phyloP scores from a whole-genome alignment of 2,329 filamentous ascomycete species.

The Tolypocladium ophioglossoides region DNA sequence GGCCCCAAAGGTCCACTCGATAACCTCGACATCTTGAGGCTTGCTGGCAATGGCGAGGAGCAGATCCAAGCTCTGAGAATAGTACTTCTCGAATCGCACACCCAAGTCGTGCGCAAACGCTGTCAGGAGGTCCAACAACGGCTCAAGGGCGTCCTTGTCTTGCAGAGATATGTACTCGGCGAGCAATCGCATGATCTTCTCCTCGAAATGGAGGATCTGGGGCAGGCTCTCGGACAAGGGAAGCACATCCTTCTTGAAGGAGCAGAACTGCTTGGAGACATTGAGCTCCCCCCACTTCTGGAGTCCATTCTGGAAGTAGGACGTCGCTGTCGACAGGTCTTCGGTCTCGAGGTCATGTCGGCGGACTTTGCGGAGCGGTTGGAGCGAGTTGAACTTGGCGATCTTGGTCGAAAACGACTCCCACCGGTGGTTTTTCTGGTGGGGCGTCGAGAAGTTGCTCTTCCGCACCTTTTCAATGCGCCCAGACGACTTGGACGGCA shows the following conservation, averaged over 20 bases:
- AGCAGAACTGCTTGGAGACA: conserved; percentile 67
- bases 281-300: conserved; percentile 90
- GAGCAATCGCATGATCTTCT: conserved; percentile 70
- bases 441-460: conserved; percentile 58
- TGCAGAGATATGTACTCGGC: conserved; percentile 65
- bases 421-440: conserved; percentile 79
- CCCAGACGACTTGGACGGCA: conserved; percentile 53
- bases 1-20: conserved; percentile 94
- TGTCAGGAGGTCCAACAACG: conserved; percentile 76
- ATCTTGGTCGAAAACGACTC: conserved; percentile 87
- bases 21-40: conserved; percentile 72
- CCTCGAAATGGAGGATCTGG: conserved; percentile 84
- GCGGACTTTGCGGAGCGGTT: conserved; percentile 83
- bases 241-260: conserved; percentile 64
- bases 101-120: conserved; percentile 94
- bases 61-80: conserved; percentile 61
- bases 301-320: conserved; percentile 74
- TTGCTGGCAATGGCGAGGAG: conserved; percentile 70
- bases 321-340: conserved; percentile 66
- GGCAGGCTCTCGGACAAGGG: conserved; percentile 82
- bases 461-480: conserved; percentile 60
- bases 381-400: conserved; percentile 77
- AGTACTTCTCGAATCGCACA: conserved; percentile 78
- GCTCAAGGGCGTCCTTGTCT: conserved; percentile 73
- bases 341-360: conserved; percentile 73